phyloP scores from a whole-genome alignment of 345 rosid species.

The Eucalyptus virginea region DNA sequence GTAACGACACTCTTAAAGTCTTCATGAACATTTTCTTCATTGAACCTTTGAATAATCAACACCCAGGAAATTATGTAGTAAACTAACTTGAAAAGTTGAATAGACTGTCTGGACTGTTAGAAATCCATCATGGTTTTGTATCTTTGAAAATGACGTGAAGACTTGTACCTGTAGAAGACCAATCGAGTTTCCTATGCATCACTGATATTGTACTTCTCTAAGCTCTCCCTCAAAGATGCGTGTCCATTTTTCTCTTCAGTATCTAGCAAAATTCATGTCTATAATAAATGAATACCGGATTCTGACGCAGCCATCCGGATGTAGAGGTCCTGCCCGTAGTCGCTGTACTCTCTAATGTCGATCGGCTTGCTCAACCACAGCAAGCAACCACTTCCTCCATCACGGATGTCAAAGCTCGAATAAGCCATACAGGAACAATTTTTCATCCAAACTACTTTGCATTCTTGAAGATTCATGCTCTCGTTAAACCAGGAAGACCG shows the following conservation, averaged over 20 bases:
- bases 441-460: conserved; percentile 12
- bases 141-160: neutral
- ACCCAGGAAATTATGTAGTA: neutral
- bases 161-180: neutral
- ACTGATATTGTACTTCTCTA: too few species aligned
- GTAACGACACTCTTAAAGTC: neutral
- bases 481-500: conserved; percentile 1
- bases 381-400: conserved; percentile 9
- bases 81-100: neutral
- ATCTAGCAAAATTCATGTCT: neutral
- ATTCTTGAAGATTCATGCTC: conserved; percentile 13
- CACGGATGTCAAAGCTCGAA: conserved; percentile 16
- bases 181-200: neutral
- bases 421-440: conserved; percentile 51
- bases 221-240: neutral
- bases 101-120: neutral
- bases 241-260: neutral
- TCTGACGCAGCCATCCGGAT: neutral
- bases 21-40: neutral
- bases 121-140: neutral
- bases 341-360: neutral
- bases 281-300: neutral
- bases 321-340: conserved; percentile 2
- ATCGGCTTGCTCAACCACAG: neutral
- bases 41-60: neutral